Conservation (phyloP, 2,329 filamentous ascomycete genomes). For the Tolypocladium paradoxum region DNA sequence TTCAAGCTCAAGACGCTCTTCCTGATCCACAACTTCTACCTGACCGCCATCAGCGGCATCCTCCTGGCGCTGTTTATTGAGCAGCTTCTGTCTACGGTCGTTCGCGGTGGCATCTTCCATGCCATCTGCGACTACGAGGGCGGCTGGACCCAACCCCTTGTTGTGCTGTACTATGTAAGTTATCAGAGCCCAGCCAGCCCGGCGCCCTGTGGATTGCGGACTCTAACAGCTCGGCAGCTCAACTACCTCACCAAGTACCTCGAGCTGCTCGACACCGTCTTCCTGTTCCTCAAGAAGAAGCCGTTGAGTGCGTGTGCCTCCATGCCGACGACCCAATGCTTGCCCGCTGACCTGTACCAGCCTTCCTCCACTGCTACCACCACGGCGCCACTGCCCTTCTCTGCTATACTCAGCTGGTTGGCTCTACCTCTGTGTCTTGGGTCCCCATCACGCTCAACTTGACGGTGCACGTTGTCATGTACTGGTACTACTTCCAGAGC, state of each 20-base stretch:
- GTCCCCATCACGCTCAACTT: conserved; percentile 88
- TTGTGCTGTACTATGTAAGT: conserved; percentile 92
- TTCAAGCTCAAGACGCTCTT: conserved; percentile 84
- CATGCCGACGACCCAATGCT: neutral
- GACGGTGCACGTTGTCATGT: conserved; percentile 95
- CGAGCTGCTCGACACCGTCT: conserved; percentile 89
- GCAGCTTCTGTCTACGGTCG: conserved; percentile 77
- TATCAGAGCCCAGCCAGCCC: conserved; percentile 2
- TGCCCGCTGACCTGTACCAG: conserved; percentile 27
- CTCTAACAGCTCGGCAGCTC: conserved; percentile 49
- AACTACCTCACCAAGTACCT: conserved; percentile 98
- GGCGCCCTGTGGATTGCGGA: neutral
- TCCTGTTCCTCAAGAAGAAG: conserved; percentile 99
- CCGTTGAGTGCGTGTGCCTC: conserved; percentile 49
- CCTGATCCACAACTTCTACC: conserved; percentile 92
- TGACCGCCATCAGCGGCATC: conserved; percentile 73
- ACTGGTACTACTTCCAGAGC: conserved; percentile 99
- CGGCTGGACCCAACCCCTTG: conserved; percentile 88
- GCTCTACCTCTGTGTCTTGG: conserved; percentile 89
- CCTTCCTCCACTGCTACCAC: conserved; percentile 98
- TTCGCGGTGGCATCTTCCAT: conserved; percentile 73
- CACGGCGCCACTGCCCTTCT: conserved; percentile 93
- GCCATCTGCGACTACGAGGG: conserved; percentile 72
- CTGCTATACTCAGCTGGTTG: conserved; percentile 95
- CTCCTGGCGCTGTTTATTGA: conserved; percentile 82